Evolutionary conservation across 2,329 filamentous ascomycete genomes (phyloP).

Genomic region (Bipolaris cookei): DNA sequence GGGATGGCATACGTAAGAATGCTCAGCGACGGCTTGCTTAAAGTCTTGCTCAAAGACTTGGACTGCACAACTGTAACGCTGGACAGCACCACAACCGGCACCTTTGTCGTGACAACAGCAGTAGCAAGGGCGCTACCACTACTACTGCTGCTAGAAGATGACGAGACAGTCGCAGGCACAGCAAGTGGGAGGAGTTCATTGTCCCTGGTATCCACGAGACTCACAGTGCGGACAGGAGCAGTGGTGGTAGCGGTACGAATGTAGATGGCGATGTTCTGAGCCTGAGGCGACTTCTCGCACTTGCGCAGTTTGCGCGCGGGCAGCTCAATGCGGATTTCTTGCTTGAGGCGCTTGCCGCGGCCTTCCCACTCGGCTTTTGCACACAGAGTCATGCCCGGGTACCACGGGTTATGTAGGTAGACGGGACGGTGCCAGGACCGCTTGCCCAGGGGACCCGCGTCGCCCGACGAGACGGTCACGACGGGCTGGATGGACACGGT

Average conservation of each 20-base stretch:
- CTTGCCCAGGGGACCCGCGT: conserved; percentile 2
- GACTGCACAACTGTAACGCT: no score
- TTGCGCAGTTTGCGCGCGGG: conserved; percentile 8
- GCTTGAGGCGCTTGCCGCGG: conserved; percentile 13
- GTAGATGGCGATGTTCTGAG: neutral
- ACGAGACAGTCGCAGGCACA: no score
- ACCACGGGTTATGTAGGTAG: conserved; percentile 24
- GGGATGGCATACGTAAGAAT: no score
- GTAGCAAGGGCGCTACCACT: no score
- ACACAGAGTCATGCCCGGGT: conserved; percentile 10
- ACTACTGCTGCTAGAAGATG: no score
- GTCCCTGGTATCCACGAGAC: neutral
- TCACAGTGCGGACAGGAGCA: neutral
- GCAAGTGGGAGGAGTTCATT: no score
- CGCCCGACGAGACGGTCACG: neutral
- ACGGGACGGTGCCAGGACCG: conserved; percentile 31
- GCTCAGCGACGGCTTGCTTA: no score
- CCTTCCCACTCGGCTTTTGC: conserved; percentile 35
- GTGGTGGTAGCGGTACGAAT: neutral
- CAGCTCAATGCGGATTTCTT: conserved; percentile 25
- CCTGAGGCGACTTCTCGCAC: neutral
- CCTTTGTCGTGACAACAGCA: no score
- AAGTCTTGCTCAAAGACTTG: no score
- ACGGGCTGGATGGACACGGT: conserved; percentile 5
- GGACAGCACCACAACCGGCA: no score